These are phyloP conservation scores for Diaporthe velutina DNA, from an alignment of 2,329 filamentous ascomycete species.

Conservation along the genomic window DNA sequence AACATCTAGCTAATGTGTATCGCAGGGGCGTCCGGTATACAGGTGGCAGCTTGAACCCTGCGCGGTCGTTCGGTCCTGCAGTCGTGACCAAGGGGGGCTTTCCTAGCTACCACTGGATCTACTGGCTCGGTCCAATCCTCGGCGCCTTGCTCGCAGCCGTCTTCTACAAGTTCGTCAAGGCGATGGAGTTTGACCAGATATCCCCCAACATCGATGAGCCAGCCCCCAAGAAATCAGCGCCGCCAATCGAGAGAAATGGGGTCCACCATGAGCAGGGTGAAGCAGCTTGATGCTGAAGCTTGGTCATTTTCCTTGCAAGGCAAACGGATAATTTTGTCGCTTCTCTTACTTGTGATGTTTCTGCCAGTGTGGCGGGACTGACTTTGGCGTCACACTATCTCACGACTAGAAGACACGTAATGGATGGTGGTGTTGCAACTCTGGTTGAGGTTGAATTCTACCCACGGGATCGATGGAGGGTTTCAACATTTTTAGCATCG, in stretches of 20 bases:
- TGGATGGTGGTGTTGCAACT: slow-evolving; percentile 6
- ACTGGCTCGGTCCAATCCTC: slow-evolving; percentile 66
- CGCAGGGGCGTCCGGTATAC: slow-evolving; percentile 58
- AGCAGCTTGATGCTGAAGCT: neutral
- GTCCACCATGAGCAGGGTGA: slow-evolving; percentile 23
- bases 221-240: slow-evolving; percentile 14
- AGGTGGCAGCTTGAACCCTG: slow-evolving; percentile 63
- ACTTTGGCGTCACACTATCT: neutral
- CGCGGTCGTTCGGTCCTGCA: slow-evolving; percentile 63
- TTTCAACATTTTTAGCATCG: neutral
- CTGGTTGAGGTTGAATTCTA: neutral
- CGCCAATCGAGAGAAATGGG: neutral
- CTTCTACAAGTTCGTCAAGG: slow-evolving; percentile 64
- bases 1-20: neutral
- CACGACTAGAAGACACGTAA: slow-evolving; percentile 10
- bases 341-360: neutral
- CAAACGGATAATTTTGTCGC: neutral
- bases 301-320: too few relatives aligned
- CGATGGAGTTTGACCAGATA: slow-evolving; percentile 63
- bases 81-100: slow-evolving; percentile 55
- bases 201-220: slow-evolving; percentile 44
- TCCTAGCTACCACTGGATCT: slow-evolving; percentile 65
- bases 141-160: slow-evolving; percentile 62
- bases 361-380: neutral
- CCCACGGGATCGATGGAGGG: neutral